Base-by-base conservation (phyloP, 805 yeast genomes). In the Ogataea salicorniae region DNA sequence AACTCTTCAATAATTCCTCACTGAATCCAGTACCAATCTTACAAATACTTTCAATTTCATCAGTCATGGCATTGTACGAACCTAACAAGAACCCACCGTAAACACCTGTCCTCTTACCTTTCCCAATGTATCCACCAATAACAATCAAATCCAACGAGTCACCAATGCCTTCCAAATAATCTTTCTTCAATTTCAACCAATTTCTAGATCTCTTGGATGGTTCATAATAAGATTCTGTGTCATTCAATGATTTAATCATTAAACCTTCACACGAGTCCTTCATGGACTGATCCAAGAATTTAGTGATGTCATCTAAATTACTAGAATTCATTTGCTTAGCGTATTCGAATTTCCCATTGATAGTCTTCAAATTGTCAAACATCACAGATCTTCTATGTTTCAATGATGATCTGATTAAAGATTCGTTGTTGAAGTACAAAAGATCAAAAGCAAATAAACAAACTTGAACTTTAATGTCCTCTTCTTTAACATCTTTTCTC, bases 11-110 rank as follows among this genome's bases (percentile, higher is more conserved):
- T 59, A 82, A 77, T 54, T 84, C 97, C 55, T 94, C 99, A 37
- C 90, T 80, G 61, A 94, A 94, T 0, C 99, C 99, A 0, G 99
- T 94, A 42, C 99, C 99, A 46, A 95, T 91, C 64, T 94, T 94
- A 70, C 99, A 94, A 38, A 95, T 84, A 0, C 97, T 87, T 66
- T 94, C 98, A 63, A 79, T 89, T 59, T 91, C 97, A 20, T 95
- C 98, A 0, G 89, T 79, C 48, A 92, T 97, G 47, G 81, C 82
- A 60, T 94, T 94, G 62, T 89, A 92, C 31, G 95, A 84, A 0
- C 96, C 98, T 43, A 94, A 72, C 37, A 94, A 66, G 60, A 91
- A 94, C 2, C 98, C 99, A 45, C 99, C 99, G 64, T 92, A 94
- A 51, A 85, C 77, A 11, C 96, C 96, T 0, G 98, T 91, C 61